These are phyloP conservation scores for Penicillium concentricum DNA, from an alignment of 2,329 filamentous ascomycete species.

Conservation along the genomic window DNA sequence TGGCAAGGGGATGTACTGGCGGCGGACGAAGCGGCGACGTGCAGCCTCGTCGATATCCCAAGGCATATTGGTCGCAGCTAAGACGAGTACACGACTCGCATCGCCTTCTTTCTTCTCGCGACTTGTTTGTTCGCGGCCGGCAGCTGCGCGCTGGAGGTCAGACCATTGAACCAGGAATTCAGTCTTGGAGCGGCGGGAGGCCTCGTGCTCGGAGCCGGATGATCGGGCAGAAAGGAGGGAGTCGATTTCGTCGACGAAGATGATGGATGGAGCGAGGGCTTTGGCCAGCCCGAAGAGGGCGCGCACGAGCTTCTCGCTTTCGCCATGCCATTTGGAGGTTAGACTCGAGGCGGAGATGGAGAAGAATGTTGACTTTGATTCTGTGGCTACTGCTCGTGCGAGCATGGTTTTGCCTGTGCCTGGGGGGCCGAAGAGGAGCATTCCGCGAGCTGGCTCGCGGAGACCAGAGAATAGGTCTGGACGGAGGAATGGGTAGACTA, in stretches of 20 bases:
- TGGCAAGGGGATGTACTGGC: constrained; percentile 94
- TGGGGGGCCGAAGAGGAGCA: constrained; percentile 93
- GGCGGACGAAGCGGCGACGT: constrained; percentile 80
- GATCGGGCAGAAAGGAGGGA: constrained; percentile 83
- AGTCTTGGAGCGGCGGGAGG: constrained; percentile 90
- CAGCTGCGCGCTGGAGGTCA: constrained; percentile 86
- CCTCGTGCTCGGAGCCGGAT: constrained; percentile 79
- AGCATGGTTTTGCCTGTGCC: constrained; percentile 99
- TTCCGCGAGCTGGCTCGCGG: constrained; percentile 87
- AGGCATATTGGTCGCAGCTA: constrained; percentile 92
- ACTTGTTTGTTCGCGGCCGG: constrained; percentile 66
- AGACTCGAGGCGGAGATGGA: constrained; percentile 92
- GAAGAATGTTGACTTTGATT: constrained; percentile 93
- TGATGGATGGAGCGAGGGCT: constrained; percentile 85
- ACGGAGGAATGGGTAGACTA: constrained; percentile 93
- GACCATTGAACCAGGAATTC: constrained; percentile 98
- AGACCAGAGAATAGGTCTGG: constrained; percentile 95
- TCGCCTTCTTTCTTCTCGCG: constrained; percentile 73
- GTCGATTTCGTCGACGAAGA: constrained; percentile 98
- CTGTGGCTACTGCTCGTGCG: constrained; percentile 88
- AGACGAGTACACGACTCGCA: constrained; percentile 81
- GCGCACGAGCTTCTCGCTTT: constrained; percentile 93
- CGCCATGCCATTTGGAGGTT: constrained; percentile 93
- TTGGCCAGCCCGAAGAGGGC: constrained; percentile 91
- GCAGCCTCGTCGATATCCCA: constrained; percentile 99